Evolutionary conservation across 106 monocot genomes (phyloP), one percentile per base, ranked within the genome.

Genomic region (Gastrodia elata): DNA sequence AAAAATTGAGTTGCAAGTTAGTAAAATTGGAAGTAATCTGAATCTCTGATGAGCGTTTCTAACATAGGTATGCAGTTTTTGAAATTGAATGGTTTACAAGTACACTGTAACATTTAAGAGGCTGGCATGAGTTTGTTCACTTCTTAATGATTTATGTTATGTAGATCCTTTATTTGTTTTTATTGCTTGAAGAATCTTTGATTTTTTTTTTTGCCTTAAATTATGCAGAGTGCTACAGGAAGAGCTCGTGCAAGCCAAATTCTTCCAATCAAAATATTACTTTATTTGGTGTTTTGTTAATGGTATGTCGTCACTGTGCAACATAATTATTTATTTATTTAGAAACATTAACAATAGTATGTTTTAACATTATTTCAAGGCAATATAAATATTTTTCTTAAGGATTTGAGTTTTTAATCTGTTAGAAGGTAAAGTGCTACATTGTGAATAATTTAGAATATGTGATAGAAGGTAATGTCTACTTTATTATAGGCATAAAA

Each of bases 221-320:
- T 33, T 44, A 30, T 81, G 68, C 73, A 77, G 82, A 57, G 7
- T 82, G 77, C 74, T 44, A 38, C 20, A 43, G 28, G 69, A 68
- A 74, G 39, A 75, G 49, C 67, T 65, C 77, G 56, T 84, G 84
- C 24, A 64, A 77, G 20, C 36, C 71, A 27, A 81, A 81, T 72
- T 75, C 71, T n/a, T 36, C 71, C 38, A 84, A 78, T 68, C 81
- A 84, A 81, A 59, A 75, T 57, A 81, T 75, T 4, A 72, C 71
- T 49, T 5, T 81, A 75, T 81, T 77, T 77, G 84, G 78, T 75
- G 77, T 22, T 32, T 30, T 84, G 59, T n/a, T 84, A 30, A 77
- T 84, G 57, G 84, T 84, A 78, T 75, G 78, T 68, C 4, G 18
- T 64, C 30, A 44, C 20, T 59, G 16, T 34, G 69, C 27, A 61